Base-by-base conservation (phyloP, 2,329 filamentous ascomycete species). In the Talaromyces marneffei region DNA sequence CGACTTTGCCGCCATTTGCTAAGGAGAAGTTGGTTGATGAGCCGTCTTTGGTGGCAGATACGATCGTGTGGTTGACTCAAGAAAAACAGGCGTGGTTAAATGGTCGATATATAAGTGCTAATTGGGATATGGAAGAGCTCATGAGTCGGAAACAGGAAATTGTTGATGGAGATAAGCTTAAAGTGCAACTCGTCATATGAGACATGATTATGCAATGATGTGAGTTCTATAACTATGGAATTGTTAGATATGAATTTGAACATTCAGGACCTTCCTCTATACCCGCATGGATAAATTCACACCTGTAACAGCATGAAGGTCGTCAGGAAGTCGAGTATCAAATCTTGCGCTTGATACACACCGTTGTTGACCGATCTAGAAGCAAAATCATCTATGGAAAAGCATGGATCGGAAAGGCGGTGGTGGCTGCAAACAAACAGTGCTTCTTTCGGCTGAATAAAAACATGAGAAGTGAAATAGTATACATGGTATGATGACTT, bases 91-190 rank as follows among this genome's bases (percentile, higher is more conserved):
- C 71, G 23, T 71, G 69, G 68, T 63, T 67, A 23, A 63, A 46
- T 6, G 63, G 64, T 29, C 50, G 65, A 53, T 69, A 67, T 61
- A 42, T 67, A 25, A 65, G 61, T 44, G 64, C 53, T 35, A 56
- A 53, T 10, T 65, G 66, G 66, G 60, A 67, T 48, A 61, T 67
- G 61, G 42, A 62, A 25, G 61, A 63, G 42, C 29, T 67, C 18
- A 54, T 60, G 33, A 57, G 37, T 8, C 61, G 61, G 48, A 64
- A 64, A 52, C 60, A 65, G 29, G 66, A 65, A 37, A 68, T 68
- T 54, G 58, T 65, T 9, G 39, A 59, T 48, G 60, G 60, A n/a
- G 63, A 66, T 82, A 80, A 14, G 72, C 69, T 67, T 1, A 82
- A 78, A 16, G 76, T 75, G 12, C 42, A 27, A n/a, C 23, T 27